Base-by-base conservation (phyloP, 345 rosid species). In the Acer saccharum region DNA sequence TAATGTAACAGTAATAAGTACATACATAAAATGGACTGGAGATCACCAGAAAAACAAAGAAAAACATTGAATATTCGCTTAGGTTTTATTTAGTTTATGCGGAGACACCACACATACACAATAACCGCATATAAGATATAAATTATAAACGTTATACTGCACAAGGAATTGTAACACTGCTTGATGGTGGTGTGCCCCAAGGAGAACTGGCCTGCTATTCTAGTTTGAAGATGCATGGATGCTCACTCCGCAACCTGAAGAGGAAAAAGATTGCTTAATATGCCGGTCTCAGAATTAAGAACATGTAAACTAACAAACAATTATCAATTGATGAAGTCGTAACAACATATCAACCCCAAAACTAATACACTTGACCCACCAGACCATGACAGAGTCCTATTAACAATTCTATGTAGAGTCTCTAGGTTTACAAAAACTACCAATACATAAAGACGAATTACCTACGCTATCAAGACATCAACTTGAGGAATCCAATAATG, bases 161-260 rank as follows among this genome's bases (percentile, higher is more conserved):
- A 68, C 13, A 69, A 46, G 7, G 20, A 20, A 35, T 43, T 43
- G 70, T 11, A 41, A 16, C 14, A 20, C 16, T 54, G 68, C 39
- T 35, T 4, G 68, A 67, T 54, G 14, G n/a, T 13, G 5, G 14
- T 2, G 14, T 35, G 55, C 50, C 71, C 23, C 48, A 50, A 27
- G 61, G 46, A 66, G 18, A 64, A 20, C 61, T 35, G 0, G 54
- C 32, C 54, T 32, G 65, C 41, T 64, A 72, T 71, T 57, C 52
- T 13, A 55, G 71, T 68, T 23, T 32, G 72, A 71, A 54, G 72
- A 58, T 52, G 68, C 69, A 27, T 32, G 67, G 64, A 62, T 48
- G 13, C 71, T 86, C 83, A 89, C 83, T 88, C 94, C 10, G 77
- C 83, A 81, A 74, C 20, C 94, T 90, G 92, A 87, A 81, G 11